Conservation (phyloP, 352 stramenopile genomes). For the Hyaloperonospora brassicae region DNA sequence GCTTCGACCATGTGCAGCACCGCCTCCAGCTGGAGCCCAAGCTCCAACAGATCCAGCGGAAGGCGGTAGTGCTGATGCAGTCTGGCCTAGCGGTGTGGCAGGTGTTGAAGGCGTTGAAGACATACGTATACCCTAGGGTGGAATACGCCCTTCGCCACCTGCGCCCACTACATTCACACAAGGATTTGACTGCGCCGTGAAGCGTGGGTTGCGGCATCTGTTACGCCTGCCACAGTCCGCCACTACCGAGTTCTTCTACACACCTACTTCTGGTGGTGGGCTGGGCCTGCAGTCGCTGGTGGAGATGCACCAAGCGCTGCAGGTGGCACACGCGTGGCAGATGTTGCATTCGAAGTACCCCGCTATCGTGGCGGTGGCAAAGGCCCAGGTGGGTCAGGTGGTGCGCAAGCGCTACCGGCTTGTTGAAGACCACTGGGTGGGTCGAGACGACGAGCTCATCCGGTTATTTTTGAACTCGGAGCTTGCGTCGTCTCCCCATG, state of each 20-base stretch:
- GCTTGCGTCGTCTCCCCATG: slow-evolving; percentile 4
- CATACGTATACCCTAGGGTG: slow-evolving; percentile 12
- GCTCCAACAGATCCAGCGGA: slow-evolving; percentile 3
- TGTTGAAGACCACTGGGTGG: slow-evolving; percentile 9
- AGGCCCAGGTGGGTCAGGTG: slow-evolving; percentile 6
- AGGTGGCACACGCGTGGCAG: slow-evolving; percentile 13
- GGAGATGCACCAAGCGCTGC: slow-evolving; percentile 11
- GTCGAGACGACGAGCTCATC: background rate
- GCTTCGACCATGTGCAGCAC: slow-evolving; percentile 9
- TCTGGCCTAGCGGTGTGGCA: slow-evolving; percentile 8
- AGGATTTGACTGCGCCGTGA: slow-evolving; percentile 2
- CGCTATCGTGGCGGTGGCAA: background rate
- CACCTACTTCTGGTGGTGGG: slow-evolving; percentile 5
- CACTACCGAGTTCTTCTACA: slow-evolving; percentile 13
- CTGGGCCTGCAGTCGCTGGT: slow-evolving; percentile 10
- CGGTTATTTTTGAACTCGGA: slow-evolving; percentile 7
- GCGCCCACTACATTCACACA: slow-evolving; percentile 1
- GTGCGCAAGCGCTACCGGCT: slow-evolving; percentile 6
- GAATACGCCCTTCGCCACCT: too few relatives aligned
- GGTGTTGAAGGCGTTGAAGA: slow-evolving; percentile 14
- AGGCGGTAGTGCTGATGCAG: slow-evolving; percentile 4
- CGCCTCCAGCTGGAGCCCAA: slow-evolving; percentile 3
- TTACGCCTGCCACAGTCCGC: background rate
- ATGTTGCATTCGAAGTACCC: slow-evolving; percentile 14
- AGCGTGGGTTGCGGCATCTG: slow-evolving; percentile 2